Evolutionary conservation across 305 asterid genomes (phyloP), one percentile per base, ranked within the genome.

Genomic region (Fraxinus baroniana): DNA sequence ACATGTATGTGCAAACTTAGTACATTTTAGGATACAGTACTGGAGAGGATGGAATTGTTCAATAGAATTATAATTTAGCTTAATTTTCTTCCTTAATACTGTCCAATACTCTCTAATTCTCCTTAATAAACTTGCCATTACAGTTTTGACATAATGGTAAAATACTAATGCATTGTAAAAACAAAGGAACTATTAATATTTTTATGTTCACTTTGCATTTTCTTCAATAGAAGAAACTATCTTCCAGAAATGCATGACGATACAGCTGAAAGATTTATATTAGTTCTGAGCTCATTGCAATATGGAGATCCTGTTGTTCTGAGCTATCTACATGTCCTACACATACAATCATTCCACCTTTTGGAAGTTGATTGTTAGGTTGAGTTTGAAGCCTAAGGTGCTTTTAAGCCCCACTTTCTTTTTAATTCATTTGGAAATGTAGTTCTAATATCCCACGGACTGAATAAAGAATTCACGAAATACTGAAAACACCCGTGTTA

Each of bases 181-280:
- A 8, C 20, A 33, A 74, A 78, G 74, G 79, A 71, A 13, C 55
- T 22, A 30, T 71, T 49, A 24, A 3, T 18, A 73, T 32, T 13
- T 20, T 30, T 24, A 35, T 60, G 39, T 83, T 39, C 36, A 71
- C 37, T 78, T 78, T 17, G 32, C 20, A 70, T 76, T 82, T n/a
- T 52, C 20, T 17, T 52, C 62, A 52, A 52, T 52, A 52, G 17
- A n/a, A 17, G 62, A 49, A 3, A 49, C 20, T 49, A 49, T 49
- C 60, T 49, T 57, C 68, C 22, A 57, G 68, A 57, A 57, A 57
- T 18, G 20, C 68, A 57, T 18, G 68, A 57, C 7, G 8, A 57
- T 57, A 57, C 68, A 17, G 60, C 20, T 49, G 60, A 57, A 57
- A 57, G 24, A 57, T 57, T 18, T 57, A 57, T 57, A 57, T 57